Conservation (phyloP, 2,329 filamentous ascomycete species). For the Chaetomiaceae sp. region DNA sequence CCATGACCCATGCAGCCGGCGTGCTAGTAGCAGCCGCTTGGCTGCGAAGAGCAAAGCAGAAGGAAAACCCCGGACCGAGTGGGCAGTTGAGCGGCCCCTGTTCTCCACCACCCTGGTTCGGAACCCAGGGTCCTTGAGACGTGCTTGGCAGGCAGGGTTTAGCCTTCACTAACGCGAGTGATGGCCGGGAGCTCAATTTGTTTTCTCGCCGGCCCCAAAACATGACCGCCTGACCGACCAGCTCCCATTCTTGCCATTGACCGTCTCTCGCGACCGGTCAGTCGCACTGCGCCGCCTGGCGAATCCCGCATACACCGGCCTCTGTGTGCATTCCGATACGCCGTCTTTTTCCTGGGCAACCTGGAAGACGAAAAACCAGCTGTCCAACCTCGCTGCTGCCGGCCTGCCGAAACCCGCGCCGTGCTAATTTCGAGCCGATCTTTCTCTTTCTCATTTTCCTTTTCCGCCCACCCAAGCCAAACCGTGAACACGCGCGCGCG, state of each 20-base stretch:
- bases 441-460: constrained; percentile 17
- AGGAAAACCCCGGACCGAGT: constrained; percentile 15
- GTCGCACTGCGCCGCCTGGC: constrained; percentile 11
- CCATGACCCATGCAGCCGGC: constrained; percentile 1
- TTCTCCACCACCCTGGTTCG: constrained; percentile 23
- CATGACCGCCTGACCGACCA: constrained; percentile 15
- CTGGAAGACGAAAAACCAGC: constrained; percentile 2
- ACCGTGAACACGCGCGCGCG: constrained; percentile 11
- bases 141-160: constrained; percentile 20
- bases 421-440: constrained; percentile 16
- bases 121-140: constrained; percentile 22
- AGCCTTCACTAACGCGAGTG: too few relatives aligned
- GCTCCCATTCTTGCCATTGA: constrained; percentile 16
- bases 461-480: constrained; percentile 16
- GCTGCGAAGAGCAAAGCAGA: constrained; percentile 9
- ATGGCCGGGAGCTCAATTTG: constrained; percentile 18
- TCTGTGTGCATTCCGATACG: constrained; percentile 5
- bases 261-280: constrained; percentile 17
- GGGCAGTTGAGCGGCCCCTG: constrained; percentile 12
- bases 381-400: constrained; percentile 9
- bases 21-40: constrained; percentile 9
- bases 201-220: constrained; percentile 17
- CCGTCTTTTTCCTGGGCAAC: not conserved
- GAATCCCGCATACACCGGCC: constrained; percentile 9
- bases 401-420: constrained; percentile 20